Conservation (phyloP, 106 monocot species). For the Chionographis japonica region DNA sequence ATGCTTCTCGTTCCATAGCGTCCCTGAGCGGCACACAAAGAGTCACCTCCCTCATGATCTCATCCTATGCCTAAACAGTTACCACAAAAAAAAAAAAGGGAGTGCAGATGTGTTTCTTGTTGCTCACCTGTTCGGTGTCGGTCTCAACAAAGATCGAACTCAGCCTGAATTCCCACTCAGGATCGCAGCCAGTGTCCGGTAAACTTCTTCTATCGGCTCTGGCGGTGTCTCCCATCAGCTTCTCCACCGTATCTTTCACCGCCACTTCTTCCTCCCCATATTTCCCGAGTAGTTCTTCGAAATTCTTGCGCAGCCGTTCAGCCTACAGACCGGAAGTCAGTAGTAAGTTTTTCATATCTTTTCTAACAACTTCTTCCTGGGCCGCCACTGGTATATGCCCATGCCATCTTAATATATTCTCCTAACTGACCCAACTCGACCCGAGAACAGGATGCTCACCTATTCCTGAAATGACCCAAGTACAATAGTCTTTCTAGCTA, state of each 20-base stretch:
- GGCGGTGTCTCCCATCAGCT: conserved; percentile 54
- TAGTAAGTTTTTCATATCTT: background rate
- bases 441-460: too few species aligned
- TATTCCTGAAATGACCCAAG: too few species aligned
- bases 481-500: too few species aligned
- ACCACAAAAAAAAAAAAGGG: background rate
- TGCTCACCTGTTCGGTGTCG: conserved; percentile 39
- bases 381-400: too few species aligned
- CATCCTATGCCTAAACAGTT: background rate
- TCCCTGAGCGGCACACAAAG: conserved; percentile 30
- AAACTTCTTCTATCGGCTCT: conserved; percentile 50
- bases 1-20: conserved; percentile 87
- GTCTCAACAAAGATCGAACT: conserved; percentile 67
- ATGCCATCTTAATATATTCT: too few species aligned
- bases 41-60: background rate
- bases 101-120: too few species aligned
- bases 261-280: conserved; percentile 23
- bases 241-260: conserved; percentile 31
- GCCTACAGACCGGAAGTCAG: conserved; percentile 27
- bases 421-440: too few species aligned
- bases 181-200: conserved; percentile 52
- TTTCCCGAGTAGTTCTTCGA: conserved; percentile 33
- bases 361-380: too few species aligned
- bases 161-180: conserved; percentile 56
- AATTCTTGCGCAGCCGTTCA: conserved; percentile 26